Base-by-base conservation (phyloP, 2,329 filamentous ascomycete genomes). In the Thermothelomyces thermophilus region DNA sequence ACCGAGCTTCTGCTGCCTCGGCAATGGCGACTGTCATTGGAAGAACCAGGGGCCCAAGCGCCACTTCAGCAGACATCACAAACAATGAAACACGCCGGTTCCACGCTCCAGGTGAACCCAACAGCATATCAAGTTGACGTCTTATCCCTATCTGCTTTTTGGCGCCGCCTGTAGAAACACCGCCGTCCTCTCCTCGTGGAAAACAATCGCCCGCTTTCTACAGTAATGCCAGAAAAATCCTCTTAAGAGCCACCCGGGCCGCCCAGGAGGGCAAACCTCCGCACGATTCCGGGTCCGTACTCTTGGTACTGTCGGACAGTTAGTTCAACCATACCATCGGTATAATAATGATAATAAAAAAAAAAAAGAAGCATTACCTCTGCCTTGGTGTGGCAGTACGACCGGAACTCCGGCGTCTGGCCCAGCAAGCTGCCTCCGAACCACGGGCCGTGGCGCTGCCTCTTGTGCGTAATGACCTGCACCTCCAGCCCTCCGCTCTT, bases 371-470 rank as follows among this genome's bases (percentile, higher is more conserved):
- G 39, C 62, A 74, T 60, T 64, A 82, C 79, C 75, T 83, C 80
- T 26, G 82, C 83, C 75, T 93, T 93, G 50, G 87, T 98, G 71
- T 98, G 94, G 74, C 93, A 98, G 73, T 97, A 98, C 65, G 90
- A 96, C 68, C 89, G 83, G 78, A 98, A 98, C 70, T 98, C 94
- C 4, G 94, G 91, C 6, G 93, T 98, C 74, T 97, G 91, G 48
- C 91, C 94, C 54, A 98, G 76, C 71, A 98, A 76, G 72, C 89
- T 95, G 61, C 93, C 93, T 68, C 93, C 93, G 66, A 98, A 98
- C 93, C 93, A 98, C 28, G 93, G 93, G 16, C 93, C 93, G 67
- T 98, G 91, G 65, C 91, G 79, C 78, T 98, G 93, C 67, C 93
- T 80, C 79, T 95, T 96, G 76, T 98, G 93, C 41, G 90, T 88